These are phyloP conservation scores for Plasmodium vivax DNA, from an alignment of 169 alveolate species.

Conservation along the genomic window DNA sequence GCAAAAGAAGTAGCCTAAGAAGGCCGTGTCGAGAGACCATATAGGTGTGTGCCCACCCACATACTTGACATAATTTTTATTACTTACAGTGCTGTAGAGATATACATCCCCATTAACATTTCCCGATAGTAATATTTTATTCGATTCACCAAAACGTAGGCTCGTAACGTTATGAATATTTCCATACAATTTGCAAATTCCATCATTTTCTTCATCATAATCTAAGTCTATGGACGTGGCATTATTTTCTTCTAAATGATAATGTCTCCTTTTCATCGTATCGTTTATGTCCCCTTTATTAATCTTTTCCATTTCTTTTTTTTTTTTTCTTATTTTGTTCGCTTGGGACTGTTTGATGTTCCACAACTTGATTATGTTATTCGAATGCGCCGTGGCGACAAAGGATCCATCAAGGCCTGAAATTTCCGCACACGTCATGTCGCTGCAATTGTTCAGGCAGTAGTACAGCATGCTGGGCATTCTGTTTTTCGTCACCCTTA, in stretches of 20 bases:
- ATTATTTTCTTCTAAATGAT: conserved; percentile 22
- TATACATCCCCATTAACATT: conserved; percentile 74
- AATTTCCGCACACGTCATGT: conserved; percentile 74
- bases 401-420: conserved; percentile 71
- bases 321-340: conserved; percentile 41
- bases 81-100: conserved; percentile 62
- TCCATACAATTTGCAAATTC: conserved; percentile 63
- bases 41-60: conserved; percentile 73
- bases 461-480: conserved; percentile 73
- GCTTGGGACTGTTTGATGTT: conserved; percentile 47
- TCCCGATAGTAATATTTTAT: conserved; percentile 71
- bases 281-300: not conserved
- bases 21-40: conserved; percentile 71
- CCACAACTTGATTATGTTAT: conserved; percentile 71
- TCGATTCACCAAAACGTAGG: conserved; percentile 69
- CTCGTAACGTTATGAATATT: conserved; percentile 48
- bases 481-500: conserved; percentile 60
- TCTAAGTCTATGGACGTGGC: conserved; percentile 16
- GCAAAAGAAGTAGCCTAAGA: conserved; percentile 61
- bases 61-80: conserved; percentile 71
- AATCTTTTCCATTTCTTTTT: conserved; percentile 25
- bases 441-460: conserved; percentile 65
- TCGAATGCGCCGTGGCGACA: conserved; percentile 69
- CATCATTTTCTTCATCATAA: conserved; percentile 45
- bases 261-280: conserved; percentile 16